Conservation (phyloP, 495 filamentous ascomycete species). For the Xanthoparmelia taractica region DNA sequence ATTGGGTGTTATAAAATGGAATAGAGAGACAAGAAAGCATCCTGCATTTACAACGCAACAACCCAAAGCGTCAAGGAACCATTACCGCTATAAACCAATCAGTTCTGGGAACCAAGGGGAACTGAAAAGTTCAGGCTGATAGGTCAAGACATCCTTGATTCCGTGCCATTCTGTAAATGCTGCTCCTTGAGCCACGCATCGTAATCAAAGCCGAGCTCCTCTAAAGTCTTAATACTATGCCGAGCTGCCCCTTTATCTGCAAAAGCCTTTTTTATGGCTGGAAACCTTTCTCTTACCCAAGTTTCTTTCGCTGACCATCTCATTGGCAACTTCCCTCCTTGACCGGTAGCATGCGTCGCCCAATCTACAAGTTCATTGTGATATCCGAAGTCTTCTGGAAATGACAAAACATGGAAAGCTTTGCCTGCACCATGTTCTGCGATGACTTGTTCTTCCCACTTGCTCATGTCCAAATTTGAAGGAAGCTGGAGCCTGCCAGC, state of each 20-base stretch:
- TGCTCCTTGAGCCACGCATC: slow-evolving; percentile 29
- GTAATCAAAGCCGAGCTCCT: slow-evolving; percentile 56
- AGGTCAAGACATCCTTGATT: not conserved
- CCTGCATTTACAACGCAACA: no score
- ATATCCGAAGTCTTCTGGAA: slow-evolving; percentile 69
- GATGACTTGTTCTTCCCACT: slow-evolving; percentile 49
- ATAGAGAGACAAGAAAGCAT: no score
- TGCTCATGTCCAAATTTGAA: slow-evolving; percentile 49
- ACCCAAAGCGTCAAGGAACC: no score
- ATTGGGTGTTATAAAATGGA: no score
- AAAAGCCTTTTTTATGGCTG: slow-evolving; percentile 50
- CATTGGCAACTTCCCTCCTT: slow-evolving; percentile 54
- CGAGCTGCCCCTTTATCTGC: slow-evolving; percentile 40
- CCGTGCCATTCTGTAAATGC: not conserved
- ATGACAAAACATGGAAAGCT: slow-evolving; percentile 58
- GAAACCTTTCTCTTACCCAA: slow-evolving; percentile 53
- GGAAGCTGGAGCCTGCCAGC: slow-evolving; percentile 60
- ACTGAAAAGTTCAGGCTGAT: not conserved
- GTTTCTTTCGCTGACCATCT: slow-evolving; percentile 58
- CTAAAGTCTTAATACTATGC: slow-evolving; percentile 38
- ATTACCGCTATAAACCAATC: no score
- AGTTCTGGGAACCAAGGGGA: not conserved
- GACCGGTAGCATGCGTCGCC: slow-evolving; percentile 40
- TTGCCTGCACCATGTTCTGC: slow-evolving; percentile 42
- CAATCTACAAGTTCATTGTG: slow-evolving; percentile 64